Evolutionary conservation across 2,329 filamentous ascomycete genomes (phyloP), one percentile per base, ranked within the genome.

Genomic region (Fusarium sp.): DNA sequence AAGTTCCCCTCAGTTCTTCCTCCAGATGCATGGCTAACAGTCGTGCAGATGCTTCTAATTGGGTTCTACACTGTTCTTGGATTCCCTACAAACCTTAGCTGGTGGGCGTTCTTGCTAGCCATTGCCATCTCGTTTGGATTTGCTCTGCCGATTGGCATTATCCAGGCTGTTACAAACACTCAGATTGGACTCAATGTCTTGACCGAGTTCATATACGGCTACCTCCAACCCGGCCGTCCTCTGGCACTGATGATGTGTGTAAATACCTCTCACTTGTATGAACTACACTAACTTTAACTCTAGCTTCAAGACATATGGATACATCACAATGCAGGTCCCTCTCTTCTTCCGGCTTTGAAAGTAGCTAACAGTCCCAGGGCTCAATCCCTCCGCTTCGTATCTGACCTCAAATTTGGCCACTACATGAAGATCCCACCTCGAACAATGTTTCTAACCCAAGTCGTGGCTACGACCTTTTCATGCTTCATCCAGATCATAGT

Each of bases 181-280:
- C 85, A 93, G 84, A 91, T 94, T 41, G 92, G 92, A 2, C 84
- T 95, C 39, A 95, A 95, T 72, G 92, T 95, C 30, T 84, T 95
- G 71, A 93, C 92, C 1, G 92, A 94, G 82, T 94, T 94, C 73
- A 84, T 95, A 5, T 90, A 91, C 68, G 93, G 93, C 1, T 95
- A 95, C 77, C 93, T 95, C 77, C 92, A 94, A 72, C 92, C 92
- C 0, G 93, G 93, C 3, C 85, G 89, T 7, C 93, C 93, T 0
- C 83, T 95, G 64, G 93, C 91, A 0, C 88, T 94, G 71, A 95
- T 95, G 92, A 87, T 94, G 84, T 93, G 79, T 74, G 85, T 78
- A 25, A 7, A 9, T 11, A 6, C 30, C 23, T 45, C 1, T 27
- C 35, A 18, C 23, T 18, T 18, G 2, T 1, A 20, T 41, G 16